Evolutionary conservation across 352 stramenopile genomes (phyloP), one percentile per base, ranked within the genome.

Genomic region (Pythium vanterpoolii): DNA sequence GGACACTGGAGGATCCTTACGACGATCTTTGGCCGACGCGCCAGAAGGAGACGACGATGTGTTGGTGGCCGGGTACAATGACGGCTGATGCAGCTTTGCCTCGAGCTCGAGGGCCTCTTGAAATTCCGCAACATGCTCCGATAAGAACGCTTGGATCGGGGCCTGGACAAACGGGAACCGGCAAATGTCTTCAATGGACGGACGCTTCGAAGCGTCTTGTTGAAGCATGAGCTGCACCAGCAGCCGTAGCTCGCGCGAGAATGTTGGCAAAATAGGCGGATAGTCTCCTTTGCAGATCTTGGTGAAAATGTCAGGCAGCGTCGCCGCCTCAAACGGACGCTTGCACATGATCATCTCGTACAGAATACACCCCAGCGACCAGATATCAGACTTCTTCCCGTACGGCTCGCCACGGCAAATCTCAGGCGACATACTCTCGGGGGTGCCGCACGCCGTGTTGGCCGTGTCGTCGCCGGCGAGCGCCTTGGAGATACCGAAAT

Each of bases 341-440:
- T 81, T 79, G 44, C 93, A 72, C 83, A 94, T 95, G 63, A 90
- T 88, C 83, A 95, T 92, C 56, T 96, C 87, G 68, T 96, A 96
- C 57, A 96, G 43, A 23, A 96, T 89, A 62, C 87, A 96, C 16
- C 87, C 87, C 16, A 96, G 80, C 42, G 86, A 93, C 87, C 87
- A 96, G 60, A 96, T 93, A 56, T 96, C 87, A 28, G 82, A 93
- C 66, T 96, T 95, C 43, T 94, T 94, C 30, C 85, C 86, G 62
- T 96, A 96, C 27, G 82, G 84, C 46, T 95, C 82, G 28, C 86
- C 86, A 18, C 84, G 83, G 46, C 86, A 95, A 56, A 96, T 93
- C 71, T 96, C 87, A 7, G 87, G 87, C 11, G 86, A 95, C 86
- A 96, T 95, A 45, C 82, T 93, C 65, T 95, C 84, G 9, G 87